Evolutionary conservation across 805 yeast genomes (phyloP), one percentile per base, ranked within the genome.

Genomic region (Tetrapisispora pingtungensis): DNA sequence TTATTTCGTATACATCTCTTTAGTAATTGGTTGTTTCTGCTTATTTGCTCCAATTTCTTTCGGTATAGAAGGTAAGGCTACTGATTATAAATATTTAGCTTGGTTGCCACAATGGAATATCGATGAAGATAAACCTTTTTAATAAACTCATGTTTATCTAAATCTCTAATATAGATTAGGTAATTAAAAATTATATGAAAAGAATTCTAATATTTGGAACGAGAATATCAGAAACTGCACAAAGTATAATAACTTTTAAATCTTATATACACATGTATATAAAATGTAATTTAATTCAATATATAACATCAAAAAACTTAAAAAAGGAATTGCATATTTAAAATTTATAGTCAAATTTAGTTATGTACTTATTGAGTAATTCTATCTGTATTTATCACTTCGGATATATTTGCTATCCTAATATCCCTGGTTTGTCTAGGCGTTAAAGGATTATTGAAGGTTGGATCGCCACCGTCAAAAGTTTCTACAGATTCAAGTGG

Each of bases 41-140:
- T 66, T 75, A 52, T 80, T 77, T 51, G 69, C 77, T 49, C 81
- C 80, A 49, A 64, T 82, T 15, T 71, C 85, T 28, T 73, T 78
- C 48, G 94, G 94, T 44, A 76, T 84, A 82, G 64, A 53, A 10
- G 80, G 80, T 10, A 67, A 71, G 30, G 52, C 66, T 7, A 45
- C 50, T 1, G 50, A 69, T 5, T 77, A 60, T 50, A 52, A 52
- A 27, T 65, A 76, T 54, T 55, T 78, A 57, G 65, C 73, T 49
- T 73, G 78, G 78, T 58, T 75, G 28, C 52, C 62, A 34, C 48
- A 67, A 10, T 76, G 81, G 81, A 66, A 67, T 56, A 64, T 73
- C 36, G 65, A 61, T 19, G 44, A 42, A 34, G 48, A 49, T 13
- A 33, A 43, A 28, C 40, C 40, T 17, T 37, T 37, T n/a, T 37